Percentiles rank a stretch among this genome's conserved stretches.
Conservation (phyloP, 148 eudicot genomes). For the Rhododendron henanense region DNA sequence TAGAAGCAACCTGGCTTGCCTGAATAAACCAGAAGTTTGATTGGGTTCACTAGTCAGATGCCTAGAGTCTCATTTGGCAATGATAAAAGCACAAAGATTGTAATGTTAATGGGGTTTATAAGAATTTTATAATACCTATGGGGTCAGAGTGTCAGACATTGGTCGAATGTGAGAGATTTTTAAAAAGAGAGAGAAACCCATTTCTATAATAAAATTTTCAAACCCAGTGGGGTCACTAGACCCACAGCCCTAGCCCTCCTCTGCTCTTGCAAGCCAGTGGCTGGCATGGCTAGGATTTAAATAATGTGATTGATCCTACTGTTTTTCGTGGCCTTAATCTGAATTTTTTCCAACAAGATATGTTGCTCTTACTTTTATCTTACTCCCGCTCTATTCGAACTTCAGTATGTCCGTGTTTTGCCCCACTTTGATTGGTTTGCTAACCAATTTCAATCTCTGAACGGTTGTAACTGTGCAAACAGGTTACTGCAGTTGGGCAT, state of each 20-base stretch:
- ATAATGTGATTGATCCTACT: background rate
- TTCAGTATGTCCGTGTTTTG: too few relatives aligned
- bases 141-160: background rate
- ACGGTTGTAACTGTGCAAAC: slow-evolving; percentile 19
- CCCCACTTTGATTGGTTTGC: background rate
- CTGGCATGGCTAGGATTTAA: background rate
- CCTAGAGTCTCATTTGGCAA: background rate
- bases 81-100: background rate
- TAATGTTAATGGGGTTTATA: background rate
- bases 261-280: background rate
- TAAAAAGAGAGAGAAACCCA: background rate
- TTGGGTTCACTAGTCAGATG: background rate
- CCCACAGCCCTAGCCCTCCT: background rate
- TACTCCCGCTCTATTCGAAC: background rate
- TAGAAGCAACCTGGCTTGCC: background rate
- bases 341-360: background rate
- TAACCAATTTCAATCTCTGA: background rate
- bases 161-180: background rate
- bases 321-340: background rate
- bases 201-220: background rate
- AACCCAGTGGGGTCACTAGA: background rate
- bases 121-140: background rate
- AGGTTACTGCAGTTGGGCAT: slow-evolving; percentile 99
- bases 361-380: background rate
- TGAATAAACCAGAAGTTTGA: background rate